These are phyloP conservation scores for Colletotrichum sp. DNA, from an alignment of 2,329 filamentous ascomycete genomes.

Conservation along the genomic window DNA sequence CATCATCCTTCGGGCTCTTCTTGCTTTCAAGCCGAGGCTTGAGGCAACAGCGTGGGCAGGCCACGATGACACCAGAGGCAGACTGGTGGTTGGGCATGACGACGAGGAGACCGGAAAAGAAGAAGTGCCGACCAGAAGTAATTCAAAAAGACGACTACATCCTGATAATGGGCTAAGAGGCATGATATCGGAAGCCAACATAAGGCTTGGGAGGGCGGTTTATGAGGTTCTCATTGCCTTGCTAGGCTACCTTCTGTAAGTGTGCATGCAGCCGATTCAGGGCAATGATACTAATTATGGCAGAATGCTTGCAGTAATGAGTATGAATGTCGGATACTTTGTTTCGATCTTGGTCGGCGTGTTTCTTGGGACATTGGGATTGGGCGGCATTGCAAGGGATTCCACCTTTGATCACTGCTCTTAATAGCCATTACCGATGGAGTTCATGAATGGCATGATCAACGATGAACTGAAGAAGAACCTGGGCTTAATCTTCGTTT, in stretches of 20 bases:
- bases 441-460: not conserved
- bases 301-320: constrained; percentile 87
- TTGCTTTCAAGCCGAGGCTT: constrained; percentile 1
- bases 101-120: not conserved
- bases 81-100: not conserved
- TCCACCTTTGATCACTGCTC: constrained; percentile 14
- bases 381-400: constrained; percentile 48
- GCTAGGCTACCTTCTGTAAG: constrained; percentile 77
- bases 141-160: not conserved
- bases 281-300: not conserved
- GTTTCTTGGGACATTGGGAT: constrained; percentile 76
- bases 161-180: not conserved
- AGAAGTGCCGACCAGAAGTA: accelerated
- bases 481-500: not conserved
- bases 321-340: constrained; percentile 78
- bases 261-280: constrained; percentile 26
- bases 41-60: not conserved
- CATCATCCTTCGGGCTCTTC: not conserved
- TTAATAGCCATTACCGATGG: not conserved
- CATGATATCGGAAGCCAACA: not conserved
- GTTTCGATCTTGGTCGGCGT: constrained; percentile 71
- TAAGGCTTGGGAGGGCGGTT: not conserved
- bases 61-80: not conserved
- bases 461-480: not conserved
- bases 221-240: constrained; percentile 1